Conservation (phyloP, 441 rosid species). For the Gossypium davidsonii region DNA sequence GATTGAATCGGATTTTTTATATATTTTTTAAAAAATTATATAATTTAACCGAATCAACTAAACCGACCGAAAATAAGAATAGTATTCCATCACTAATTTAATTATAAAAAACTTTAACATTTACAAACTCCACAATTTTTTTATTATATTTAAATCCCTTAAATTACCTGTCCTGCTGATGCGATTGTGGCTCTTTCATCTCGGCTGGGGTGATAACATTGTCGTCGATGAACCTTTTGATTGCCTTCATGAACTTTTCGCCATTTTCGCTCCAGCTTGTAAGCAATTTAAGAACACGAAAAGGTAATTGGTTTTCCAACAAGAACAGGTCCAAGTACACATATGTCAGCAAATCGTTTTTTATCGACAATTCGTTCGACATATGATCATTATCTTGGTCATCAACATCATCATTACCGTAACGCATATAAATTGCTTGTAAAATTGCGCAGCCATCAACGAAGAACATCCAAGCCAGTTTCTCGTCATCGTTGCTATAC, state of each 20-base stretch:
- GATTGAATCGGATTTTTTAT: no score
- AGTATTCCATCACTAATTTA: no score
- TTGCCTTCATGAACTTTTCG: background rate
- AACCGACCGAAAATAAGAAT: no score
- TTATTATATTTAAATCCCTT: no score
- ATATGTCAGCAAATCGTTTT: slow-evolving; percentile 4
- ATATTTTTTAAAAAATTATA: no score
- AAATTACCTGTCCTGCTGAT: no score
- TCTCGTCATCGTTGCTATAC: background rate
- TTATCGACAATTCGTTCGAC: background rate
- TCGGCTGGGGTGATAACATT: background rate
- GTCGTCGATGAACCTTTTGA: background rate
- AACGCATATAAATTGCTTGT: slow-evolving; percentile 5
- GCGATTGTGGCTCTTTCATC: background rate
- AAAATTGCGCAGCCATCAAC: slow-evolving; percentile 16
- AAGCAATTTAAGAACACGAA: slow-evolving; percentile 7
- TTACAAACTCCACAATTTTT: no score
- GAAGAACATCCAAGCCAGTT: slow-evolving; percentile 14
- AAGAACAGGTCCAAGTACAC: slow-evolving; percentile 11
- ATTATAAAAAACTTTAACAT: no score
- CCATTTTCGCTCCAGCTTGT: background rate
- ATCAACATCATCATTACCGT: background rate
- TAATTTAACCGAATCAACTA: no score
- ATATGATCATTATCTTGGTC: no score
- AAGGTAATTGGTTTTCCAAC: slow-evolving; percentile 21